Evolutionary conservation across 2,329 filamentous ascomycete genomes (phyloP), one percentile per base, ranked within the genome.

Genomic region (Colletotrichum agaves): DNA sequence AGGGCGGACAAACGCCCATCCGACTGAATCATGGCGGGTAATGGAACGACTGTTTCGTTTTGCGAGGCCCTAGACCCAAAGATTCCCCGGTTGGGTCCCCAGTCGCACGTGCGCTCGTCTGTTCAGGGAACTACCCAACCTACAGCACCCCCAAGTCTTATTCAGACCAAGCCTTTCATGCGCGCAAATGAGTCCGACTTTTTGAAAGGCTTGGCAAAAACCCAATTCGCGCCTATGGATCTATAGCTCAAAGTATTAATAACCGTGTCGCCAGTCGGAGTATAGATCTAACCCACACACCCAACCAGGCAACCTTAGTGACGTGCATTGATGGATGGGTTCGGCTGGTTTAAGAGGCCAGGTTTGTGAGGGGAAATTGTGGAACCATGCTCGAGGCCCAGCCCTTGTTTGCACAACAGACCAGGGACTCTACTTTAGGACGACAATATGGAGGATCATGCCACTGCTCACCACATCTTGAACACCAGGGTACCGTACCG

Each of bases 341-440:
- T 44, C 15, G 41, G 41, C n/a, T 44, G 41, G 17, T 44, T 5
- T 8, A 19, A 5, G 15, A 31, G 39, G 27, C 15, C 17, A 3
- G 11, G 33, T 57, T 13, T 46, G 46, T 61, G 62, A 64, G 62
- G 62, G 62, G 62, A 61, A 64, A 60, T 64, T 64, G 46, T 64
- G 62, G 62, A 23, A 23, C 11, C 62, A 15, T 15, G 23, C 17
- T 12, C 15, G 17, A 59, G 43, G 44, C 15, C 44, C 53, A 35
- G 43, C 35, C 43, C 43, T 59, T 63, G 44, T 39, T 44, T 23
- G 53, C 23, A 59, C 27, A 37, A 27, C 56, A 50, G 62, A 64
- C 62, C 23, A 60, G 62, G 55, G 58, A 33, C 39, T 56, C 49
- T 21, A 17, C n/a, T n/a, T n/a, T 49, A 15, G n/a, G 17, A 35